Percentiles rank a stretch among this genome's conserved stretches.
Conservation (phyloP, 2,329 filamentous ascomycete genomes). For the Beauveria sp. region DNA sequence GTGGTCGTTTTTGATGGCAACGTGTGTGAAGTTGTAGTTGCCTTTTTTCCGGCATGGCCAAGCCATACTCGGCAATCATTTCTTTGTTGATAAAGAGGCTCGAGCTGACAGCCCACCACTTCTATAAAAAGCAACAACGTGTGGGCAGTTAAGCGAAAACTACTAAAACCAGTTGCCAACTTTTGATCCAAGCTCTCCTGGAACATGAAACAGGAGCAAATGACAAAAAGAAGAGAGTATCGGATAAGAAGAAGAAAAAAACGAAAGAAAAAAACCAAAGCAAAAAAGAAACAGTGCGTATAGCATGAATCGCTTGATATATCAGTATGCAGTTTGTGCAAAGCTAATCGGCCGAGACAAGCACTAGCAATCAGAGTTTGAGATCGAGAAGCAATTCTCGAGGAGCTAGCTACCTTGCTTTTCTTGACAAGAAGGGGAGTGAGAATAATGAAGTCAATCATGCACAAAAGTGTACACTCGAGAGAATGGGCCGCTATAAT, state of each 20-base stretch:
- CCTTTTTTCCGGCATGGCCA: not conserved
- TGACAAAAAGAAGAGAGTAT: not conserved
- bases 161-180: not conserved
- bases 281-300: not conserved
- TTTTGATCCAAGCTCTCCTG: conserved; percentile 3
- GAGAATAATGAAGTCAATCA: not conserved
- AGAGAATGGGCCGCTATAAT: too few relatives aligned
- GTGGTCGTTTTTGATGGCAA: too few relatives aligned
- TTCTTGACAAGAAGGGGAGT: not conserved
- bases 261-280: too few relatives aligned
- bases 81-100: not conserved
- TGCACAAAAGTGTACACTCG: too few relatives aligned
- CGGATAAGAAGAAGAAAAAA: not conserved
- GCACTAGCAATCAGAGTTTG: not conserved
- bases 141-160: too few relatives aligned
- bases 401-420: not conserved
- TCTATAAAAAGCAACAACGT: not conserved
- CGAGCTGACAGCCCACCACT: not conserved
- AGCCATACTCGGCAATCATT: not conserved
- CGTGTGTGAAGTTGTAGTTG: too few relatives aligned
- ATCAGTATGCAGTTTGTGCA: too few relatives aligned
- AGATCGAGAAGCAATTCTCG: not conserved
- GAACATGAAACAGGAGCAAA: not conserved
- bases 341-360: too few relatives aligned
- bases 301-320: too few relatives aligned